Percentiles rank a stretch among this genome's conserved stretches.
Conservation (phyloP, 2,329 filamentous ascomycete species). For the Fusarium longipes region DNA sequence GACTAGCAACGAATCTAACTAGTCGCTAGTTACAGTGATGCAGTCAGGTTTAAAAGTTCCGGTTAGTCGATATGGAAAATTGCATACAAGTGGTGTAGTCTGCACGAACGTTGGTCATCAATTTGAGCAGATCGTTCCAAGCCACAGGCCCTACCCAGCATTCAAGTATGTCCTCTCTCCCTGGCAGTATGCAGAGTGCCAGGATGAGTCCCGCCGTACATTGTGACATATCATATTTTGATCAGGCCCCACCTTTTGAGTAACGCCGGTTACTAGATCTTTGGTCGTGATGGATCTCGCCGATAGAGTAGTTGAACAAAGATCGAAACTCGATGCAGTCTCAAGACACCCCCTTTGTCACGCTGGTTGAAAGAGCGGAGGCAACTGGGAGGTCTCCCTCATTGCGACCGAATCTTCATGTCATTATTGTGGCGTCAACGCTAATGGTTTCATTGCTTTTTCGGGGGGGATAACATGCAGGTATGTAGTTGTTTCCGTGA, state of each 20-base stretch:
- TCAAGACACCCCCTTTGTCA: slow-evolving; percentile 1
- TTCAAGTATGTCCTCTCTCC: slow-evolving; percentile 28
- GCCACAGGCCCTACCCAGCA: slow-evolving; percentile 17
- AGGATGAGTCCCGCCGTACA: slow-evolving; percentile 35
- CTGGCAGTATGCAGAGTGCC: slow-evolving; percentile 36
- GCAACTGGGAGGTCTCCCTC: neutral
- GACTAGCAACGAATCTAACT: slow-evolving; percentile 7
- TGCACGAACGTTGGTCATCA: slow-evolving; percentile 23
- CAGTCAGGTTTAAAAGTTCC: slow-evolving; percentile 3
- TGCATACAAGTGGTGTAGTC: slow-evolving; percentile 11
- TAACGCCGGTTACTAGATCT: slow-evolving; percentile 3
- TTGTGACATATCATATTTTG: slow-evolving; percentile 44
- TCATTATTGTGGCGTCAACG: slow-evolving; percentile 16
- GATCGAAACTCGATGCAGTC: slow-evolving; percentile 11
- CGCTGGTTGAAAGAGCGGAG: slow-evolving; percentile 1
- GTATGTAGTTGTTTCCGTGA: slow-evolving; percentile 21
- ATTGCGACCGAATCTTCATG: slow-evolving; percentile 11
- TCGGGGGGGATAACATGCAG: slow-evolving; percentile 22
- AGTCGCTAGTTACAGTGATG: neutral
- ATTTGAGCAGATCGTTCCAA: slow-evolving; percentile 29
- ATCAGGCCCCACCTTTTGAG: slow-evolving; percentile 36
- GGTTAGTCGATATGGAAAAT: slow-evolving; percentile 11
- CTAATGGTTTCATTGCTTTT: slow-evolving; percentile 29
- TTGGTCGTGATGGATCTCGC: slow-evolving; percentile 17
- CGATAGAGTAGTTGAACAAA: neutral